Conservation (phyloP, 495 filamentous ascomycete genomes). For the Neurospora terricola region DNA sequence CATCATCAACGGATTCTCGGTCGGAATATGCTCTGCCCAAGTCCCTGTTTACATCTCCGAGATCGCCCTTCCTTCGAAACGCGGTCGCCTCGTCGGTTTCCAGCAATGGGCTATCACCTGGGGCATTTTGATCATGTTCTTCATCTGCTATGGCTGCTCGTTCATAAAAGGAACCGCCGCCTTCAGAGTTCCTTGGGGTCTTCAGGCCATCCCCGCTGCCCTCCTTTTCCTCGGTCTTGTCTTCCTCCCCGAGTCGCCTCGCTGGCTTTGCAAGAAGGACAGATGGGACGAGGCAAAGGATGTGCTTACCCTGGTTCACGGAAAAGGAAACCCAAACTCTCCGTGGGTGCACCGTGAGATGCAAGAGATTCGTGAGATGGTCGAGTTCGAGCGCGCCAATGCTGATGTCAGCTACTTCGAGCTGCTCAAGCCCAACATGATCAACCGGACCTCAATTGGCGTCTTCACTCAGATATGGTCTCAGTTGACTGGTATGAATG, state of each 20-base stretch:
- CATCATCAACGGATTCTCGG: constrained; percentile 64
- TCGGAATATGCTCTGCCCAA: constrained; percentile 71
- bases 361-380: constrained; percentile 57
- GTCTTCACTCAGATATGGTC: constrained; percentile 78
- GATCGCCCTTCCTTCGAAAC: constrained; percentile 55
- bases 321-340: constrained; percentile 50
- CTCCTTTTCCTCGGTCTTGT: constrained; percentile 52
- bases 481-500: constrained; percentile 77
- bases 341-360: constrained; percentile 57
- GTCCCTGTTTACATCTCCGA: constrained; percentile 75
- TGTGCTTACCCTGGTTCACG: constrained; percentile 59
- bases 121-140: constrained; percentile 71
- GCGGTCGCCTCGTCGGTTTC: constrained; percentile 59
- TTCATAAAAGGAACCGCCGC: constrained; percentile 50
- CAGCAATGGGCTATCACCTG: constrained; percentile 78
- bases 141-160: constrained; percentile 64
- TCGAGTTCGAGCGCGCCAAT: constrained; percentile 56
- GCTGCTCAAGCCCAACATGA: constrained; percentile 59
- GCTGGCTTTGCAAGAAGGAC: constrained; percentile 67
- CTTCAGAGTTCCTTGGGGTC: constrained; percentile 67
- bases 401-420: constrained; percentile 58
- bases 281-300: constrained; percentile 60
- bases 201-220: constrained; percentile 64
- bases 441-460: constrained; percentile 65
- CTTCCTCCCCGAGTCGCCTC: constrained; percentile 64